phyloP scores from a whole-genome alignment of 345 rosid genomes.

The Viola odorata region DNA sequence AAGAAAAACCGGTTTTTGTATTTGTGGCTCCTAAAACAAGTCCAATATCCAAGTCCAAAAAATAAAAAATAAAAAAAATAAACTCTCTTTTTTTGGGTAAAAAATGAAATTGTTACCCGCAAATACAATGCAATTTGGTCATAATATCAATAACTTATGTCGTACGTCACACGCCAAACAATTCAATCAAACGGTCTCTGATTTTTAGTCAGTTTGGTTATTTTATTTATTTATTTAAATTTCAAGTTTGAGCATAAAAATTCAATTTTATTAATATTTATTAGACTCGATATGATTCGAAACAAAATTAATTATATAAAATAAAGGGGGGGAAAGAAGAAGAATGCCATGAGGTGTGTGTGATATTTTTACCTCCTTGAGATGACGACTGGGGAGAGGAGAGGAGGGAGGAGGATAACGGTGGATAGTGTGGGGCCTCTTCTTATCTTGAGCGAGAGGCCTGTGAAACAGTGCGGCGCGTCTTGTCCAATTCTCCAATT shows the following conservation, averaged over 20 bases:
- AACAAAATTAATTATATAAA: neutral
- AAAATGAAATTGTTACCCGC: too few relatives aligned
- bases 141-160: too few relatives aligned
- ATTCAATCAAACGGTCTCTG: too few relatives aligned
- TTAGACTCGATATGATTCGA: neutral
- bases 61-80: too few relatives aligned
- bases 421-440: conserved; percentile 18
- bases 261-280: neutral
- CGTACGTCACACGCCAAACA: too few relatives aligned
- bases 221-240: too few relatives aligned
- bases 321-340: neutral
- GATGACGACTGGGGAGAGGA: neutral
- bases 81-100: too few relatives aligned
- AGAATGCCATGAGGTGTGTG: neutral
- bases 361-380: neutral
- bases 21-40: neutral
- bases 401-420: neutral
- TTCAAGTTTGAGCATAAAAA: too few relatives aligned
- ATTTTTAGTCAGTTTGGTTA: too few relatives aligned
- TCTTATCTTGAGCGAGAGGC: conserved; percentile 36
- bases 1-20: neutral
- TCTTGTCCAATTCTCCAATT: conserved; percentile 23
- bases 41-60: neutral
- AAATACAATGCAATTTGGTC: too few relatives aligned
- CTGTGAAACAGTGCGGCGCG: conserved; percentile 2